Evolutionary conservation across 2,329 filamentous ascomycete genomes (phyloP).

Genomic region (Clonostachys rhizophaga): DNA sequence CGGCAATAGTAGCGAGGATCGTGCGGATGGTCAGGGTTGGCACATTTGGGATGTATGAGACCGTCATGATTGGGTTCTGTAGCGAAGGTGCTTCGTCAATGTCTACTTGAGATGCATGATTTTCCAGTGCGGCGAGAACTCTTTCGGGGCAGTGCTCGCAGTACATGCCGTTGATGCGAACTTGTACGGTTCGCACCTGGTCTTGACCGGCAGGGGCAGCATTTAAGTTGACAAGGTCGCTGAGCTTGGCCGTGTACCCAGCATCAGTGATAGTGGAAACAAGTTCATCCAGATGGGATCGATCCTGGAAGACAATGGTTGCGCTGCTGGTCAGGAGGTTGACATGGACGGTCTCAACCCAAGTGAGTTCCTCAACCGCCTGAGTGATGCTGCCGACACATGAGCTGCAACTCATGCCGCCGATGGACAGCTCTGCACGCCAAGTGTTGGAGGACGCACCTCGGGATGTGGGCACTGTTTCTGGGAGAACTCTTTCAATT

Average conservation of each 20-base stretch:
- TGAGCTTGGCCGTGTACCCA: constrained; percentile 61
- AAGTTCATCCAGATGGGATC: constrained; percentile 21
- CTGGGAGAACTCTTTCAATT: not conserved
- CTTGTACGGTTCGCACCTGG: constrained; percentile 38
- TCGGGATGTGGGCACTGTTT: not conserved
- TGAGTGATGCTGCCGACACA: constrained; percentile 12
- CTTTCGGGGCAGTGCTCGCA: constrained; percentile 66
- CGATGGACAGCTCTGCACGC: constrained; percentile 1
- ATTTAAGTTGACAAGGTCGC: constrained; percentile 38
- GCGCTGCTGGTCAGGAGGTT: constrained; percentile 8
- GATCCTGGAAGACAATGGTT: constrained; percentile 9
- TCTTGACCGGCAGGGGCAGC: constrained; percentile 24
- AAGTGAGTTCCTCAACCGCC: constrained; percentile 29
- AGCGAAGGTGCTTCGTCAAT: constrained; percentile 52
- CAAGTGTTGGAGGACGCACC: not conserved
- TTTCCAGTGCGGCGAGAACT: constrained; percentile 46
- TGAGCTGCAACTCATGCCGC: constrained; percentile 7
- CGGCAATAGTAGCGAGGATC: constrained; percentile 64
- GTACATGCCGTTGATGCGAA: constrained; percentile 68
- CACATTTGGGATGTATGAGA: constrained; percentile 65
- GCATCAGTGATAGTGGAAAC: constrained; percentile 51
- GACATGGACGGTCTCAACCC: constrained; percentile 44
- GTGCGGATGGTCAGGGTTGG: constrained; percentile 71
- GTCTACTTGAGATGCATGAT: not conserved
- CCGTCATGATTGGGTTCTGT: constrained; percentile 60